phyloP scores from a whole-genome alignment of 306 rosid species.

The Geum urbanum region DNA sequence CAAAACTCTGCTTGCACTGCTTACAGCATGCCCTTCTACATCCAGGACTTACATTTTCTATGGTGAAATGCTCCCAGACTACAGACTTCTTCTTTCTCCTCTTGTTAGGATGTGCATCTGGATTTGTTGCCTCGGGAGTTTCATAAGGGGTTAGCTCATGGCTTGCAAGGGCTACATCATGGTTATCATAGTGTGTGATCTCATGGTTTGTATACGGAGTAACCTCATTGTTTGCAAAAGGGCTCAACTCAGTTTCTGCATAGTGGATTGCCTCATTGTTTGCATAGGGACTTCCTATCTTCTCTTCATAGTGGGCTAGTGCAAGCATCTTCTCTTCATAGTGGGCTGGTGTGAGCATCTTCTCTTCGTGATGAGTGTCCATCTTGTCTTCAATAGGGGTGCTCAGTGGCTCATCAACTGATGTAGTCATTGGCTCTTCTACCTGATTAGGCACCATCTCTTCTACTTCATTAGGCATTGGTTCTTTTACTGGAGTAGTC shows the following conservation, averaged over 20 bases:
- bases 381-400: constrained; percentile 34
- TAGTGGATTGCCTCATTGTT: constrained; percentile 18
- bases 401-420: constrained; percentile 21
- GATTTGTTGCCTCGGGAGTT: constrained; percentile 40
- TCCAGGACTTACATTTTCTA: constrained; percentile 73
- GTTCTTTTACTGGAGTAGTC: neutral
- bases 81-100: constrained; percentile 84
- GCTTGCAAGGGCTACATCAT: constrained; percentile 16
- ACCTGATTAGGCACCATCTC: neutral
- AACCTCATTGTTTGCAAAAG: constrained; percentile 35
- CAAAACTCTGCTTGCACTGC: constrained; percentile 91
- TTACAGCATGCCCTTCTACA: constrained; percentile 94
- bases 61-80: constrained; percentile 96
- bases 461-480: neutral
- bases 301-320: constrained; percentile 18
- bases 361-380: constrained; percentile 49
- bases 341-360: constrained; percentile 20
- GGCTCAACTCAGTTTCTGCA: constrained; percentile 9
- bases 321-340: constrained; percentile 28
- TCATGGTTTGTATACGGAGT: constrained; percentile 18
- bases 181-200: neutral
- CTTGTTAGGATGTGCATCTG: constrained; percentile 74
- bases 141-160: constrained; percentile 22
- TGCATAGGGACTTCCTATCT: constrained; percentile 19
- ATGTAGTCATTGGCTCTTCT: neutral